phyloP scores from a whole-genome alignment of 352 stramenopile species.

The Globisporangium viniferum region DNA sequence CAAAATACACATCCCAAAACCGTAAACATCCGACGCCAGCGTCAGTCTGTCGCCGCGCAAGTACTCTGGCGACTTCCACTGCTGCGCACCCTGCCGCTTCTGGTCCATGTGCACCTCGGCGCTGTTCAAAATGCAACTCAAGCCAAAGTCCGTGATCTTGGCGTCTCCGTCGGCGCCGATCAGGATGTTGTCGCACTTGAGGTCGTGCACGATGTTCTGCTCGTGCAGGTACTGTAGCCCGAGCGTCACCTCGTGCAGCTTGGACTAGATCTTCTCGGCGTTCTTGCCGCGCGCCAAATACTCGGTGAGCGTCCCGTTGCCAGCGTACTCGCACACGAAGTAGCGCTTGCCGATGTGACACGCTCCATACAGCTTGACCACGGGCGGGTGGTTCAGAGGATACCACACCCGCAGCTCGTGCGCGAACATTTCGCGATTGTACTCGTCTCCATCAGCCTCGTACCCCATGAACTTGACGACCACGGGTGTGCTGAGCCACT shows the following conservation, averaged over 20 bases:
- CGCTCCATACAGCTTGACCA: conserved; percentile 1
- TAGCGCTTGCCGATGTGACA: not conserved
- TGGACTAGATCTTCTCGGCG: conserved; percentile 29
- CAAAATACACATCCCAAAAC: conserved; percentile 16
- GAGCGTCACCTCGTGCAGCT: conserved; percentile 21
- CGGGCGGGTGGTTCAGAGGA: conserved; percentile 1
- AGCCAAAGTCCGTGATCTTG: conserved; percentile 23
- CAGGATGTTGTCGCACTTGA: conserved; percentile 26
- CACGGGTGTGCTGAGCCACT: not conserved
- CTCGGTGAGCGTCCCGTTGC: not conserved
- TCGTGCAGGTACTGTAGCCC: conserved; percentile 20
- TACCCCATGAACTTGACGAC: conserved; percentile 9
- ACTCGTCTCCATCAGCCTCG: not conserved
- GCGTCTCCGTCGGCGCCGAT: conserved; percentile 15
- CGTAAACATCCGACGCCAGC: conserved; percentile 13
- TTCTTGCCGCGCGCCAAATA: conserved; percentile 1
- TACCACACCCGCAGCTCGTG: not conserved
- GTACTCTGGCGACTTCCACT: conserved; percentile 8
- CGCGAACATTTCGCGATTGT: not conserved
- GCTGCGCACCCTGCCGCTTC: not conserved
- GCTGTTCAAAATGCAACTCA: conserved; percentile 4
- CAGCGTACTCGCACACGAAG: conserved; percentile 1
- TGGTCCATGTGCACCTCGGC: not conserved
- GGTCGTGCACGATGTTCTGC: conserved; percentile 14
- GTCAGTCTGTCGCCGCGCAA: not conserved